phyloP scores from a whole-genome alignment of 495 filamentous ascomycete species.

The Penicillium arizonense region DNA sequence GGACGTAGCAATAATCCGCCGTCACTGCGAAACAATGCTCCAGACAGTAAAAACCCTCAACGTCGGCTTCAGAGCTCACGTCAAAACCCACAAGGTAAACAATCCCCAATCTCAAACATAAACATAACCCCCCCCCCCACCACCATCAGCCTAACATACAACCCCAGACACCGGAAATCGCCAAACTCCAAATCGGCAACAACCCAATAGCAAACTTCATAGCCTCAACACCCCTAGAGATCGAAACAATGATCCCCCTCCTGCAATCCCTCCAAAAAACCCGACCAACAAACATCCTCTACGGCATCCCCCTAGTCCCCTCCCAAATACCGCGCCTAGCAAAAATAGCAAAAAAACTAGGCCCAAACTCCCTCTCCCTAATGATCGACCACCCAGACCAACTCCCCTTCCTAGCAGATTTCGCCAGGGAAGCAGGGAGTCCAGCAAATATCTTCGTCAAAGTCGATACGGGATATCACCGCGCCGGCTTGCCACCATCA shows the following conservation, averaged over 20 bases:
- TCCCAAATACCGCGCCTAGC: conserved; percentile 60
- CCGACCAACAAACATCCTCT: conserved; percentile 64
- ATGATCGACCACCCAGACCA: conserved; percentile 74
- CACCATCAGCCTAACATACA: neutral
- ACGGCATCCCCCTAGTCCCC: conserved; percentile 69
- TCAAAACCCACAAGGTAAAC: conserved; percentile 82
- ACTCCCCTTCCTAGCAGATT: conserved; percentile 41
- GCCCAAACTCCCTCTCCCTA: conserved; percentile 54
- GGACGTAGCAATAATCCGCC: conserved; percentile 62
- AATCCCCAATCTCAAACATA: neutral
- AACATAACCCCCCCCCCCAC: neutral
- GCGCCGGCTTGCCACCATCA: conserved; percentile 64
- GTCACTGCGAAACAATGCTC: conserved; percentile 75
- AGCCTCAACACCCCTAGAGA: conserved; percentile 76
- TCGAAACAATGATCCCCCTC: conserved; percentile 64
- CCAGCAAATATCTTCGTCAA: conserved; percentile 66
- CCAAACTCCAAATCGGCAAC: conserved; percentile 69
- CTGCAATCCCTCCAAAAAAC: conserved; percentile 53
- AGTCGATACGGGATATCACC: conserved; percentile 74
- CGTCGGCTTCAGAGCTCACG: conserved; percentile 74
- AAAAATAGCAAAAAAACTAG: conserved; percentile 46
- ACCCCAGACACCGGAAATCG: conserved; percentile 65
- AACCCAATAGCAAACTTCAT: conserved; percentile 59
- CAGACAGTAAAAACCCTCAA: conserved; percentile 55
- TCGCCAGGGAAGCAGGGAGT: conserved; percentile 37